phyloP scores from a whole-genome alignment of 2,329 filamentous ascomycete genomes.

The Fusarium continuum region DNA sequence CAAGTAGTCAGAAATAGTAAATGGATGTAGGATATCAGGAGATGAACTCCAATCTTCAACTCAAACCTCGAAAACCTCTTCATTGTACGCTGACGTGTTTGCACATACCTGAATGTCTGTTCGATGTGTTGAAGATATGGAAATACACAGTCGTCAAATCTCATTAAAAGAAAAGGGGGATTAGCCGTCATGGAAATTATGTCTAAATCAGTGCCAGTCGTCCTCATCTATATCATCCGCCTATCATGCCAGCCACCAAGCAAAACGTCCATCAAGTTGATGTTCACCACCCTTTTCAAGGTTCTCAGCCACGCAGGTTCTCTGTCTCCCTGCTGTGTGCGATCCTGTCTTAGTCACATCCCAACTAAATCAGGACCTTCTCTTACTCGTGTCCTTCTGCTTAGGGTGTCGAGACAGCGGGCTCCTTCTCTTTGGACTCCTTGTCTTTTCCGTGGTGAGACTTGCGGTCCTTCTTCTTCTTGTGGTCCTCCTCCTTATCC shows the following conservation, averaged over 20 bases:
- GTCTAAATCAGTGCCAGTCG: constrained; percentile 41
- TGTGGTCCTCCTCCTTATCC: constrained; percentile 70
- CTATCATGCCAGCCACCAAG: constrained; percentile 2
- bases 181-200: constrained; percentile 42
- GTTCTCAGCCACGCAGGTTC: constrained; percentile 1
- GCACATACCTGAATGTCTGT: background rate
- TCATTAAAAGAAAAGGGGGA: constrained; percentile 28
- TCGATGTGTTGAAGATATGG: background rate
- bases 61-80: background rate
- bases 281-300: constrained; percentile 3
- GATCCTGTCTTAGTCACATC: background rate
- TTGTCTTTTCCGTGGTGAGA: constrained; percentile 22
- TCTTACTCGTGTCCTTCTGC: background rate
- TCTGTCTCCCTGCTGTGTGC: background rate
- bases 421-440: constrained; percentile 27
- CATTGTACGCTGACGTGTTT: background rate
- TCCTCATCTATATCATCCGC: constrained; percentile 29
- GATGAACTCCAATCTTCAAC: constrained; percentile 15
- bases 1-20: constrained; percentile 32
- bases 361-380: background rate
- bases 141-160: constrained; percentile 14
- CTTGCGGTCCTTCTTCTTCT: constrained; percentile 65
- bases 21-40: constrained; percentile 12
- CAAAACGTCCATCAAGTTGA: background rate
- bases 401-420: constrained; percentile 1